phyloP scores from a whole-genome alignment of 2,329 filamentous ascomycete genomes.

The Claviceps digitariae region DNA sequence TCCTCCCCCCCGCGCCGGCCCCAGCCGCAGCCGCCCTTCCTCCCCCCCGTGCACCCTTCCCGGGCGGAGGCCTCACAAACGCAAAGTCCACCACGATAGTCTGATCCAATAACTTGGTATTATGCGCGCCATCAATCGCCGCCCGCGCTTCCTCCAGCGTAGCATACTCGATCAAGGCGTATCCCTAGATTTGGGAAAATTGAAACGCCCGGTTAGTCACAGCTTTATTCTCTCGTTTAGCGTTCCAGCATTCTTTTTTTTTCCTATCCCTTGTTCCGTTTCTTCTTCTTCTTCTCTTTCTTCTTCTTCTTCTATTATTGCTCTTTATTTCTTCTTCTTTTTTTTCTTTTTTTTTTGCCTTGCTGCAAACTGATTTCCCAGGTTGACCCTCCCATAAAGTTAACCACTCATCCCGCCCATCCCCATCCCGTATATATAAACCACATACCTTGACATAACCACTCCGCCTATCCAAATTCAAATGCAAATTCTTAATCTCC shows the following conservation, averaged over 20 bases:
- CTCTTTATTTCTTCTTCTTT: too few species aligned
- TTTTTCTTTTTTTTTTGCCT: not conserved
- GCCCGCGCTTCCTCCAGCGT: conserved; percentile 66
- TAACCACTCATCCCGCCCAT: too few species aligned
- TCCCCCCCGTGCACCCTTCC: conserved; percentile 24
- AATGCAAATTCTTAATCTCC: conserved; percentile 75
- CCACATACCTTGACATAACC: conserved; percentile 67
- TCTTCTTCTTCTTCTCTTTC: too few species aligned
- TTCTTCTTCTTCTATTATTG: too few species aligned
- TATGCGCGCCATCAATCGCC: conserved; percentile 70
- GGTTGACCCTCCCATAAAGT: not conserved
- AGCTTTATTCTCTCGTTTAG: too few species aligned
- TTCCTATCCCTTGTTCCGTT: too few species aligned
- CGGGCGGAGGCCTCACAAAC: conserved; percentile 66
- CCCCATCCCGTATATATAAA: too few species aligned
- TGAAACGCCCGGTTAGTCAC: too few species aligned
- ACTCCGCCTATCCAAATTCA: conserved; percentile 70
- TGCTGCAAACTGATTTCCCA: too few species aligned
- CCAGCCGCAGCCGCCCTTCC: conserved; percentile 14
- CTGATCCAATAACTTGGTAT: conserved; percentile 67
- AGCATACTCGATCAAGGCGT: conserved; percentile 73
- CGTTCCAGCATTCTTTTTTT: too few species aligned
- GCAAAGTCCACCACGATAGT: conserved; percentile 72
- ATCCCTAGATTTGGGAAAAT: conserved; percentile 41
- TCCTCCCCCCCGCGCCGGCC: conserved; percentile 14